These are phyloP conservation scores for Yarrowia divulgata DNA, from an alignment of 805 yeast genomes.

Conservation along the genomic window DNA sequence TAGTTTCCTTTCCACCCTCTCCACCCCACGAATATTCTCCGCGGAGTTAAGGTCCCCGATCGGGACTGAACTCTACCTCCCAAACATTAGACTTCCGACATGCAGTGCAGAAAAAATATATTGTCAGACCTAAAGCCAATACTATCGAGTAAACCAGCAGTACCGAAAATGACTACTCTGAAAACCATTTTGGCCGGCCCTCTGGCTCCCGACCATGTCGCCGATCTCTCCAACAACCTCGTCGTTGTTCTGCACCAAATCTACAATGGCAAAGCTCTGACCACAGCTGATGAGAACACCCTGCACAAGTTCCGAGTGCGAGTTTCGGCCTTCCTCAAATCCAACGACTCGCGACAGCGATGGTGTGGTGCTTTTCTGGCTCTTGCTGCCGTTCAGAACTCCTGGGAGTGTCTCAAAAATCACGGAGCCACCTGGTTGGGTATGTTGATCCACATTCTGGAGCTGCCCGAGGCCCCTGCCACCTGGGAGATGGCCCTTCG, in stretches of 20 bases:
- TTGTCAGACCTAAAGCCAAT: constrained; percentile 26
- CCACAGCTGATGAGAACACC: constrained; percentile 40
- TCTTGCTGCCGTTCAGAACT: constrained; percentile 42
- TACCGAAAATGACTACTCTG: constrained; percentile 25
- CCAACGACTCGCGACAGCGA: constrained; percentile 49
- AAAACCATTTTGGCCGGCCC: constrained; percentile 40
- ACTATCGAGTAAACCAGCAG: background rate
- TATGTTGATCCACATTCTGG: constrained; percentile 52
- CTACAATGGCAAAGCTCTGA: constrained; percentile 41
- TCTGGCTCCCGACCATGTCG: constrained; percentile 41
- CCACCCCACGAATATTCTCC: background rate
- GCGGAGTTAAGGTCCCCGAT: constrained; percentile 25
- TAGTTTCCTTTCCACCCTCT: background rate
- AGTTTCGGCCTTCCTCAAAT: constrained; percentile 51
- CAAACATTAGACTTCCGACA: background rate
- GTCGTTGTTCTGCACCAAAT: constrained; percentile 39
- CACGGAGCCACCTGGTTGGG: constrained; percentile 53
- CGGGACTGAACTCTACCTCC: background rate
- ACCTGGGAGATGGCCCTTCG: constrained; percentile 48
- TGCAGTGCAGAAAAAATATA: constrained; percentile 34
- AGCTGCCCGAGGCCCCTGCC: constrained; percentile 49
- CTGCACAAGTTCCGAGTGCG: constrained; percentile 48
- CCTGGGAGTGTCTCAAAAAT: constrained; percentile 49
- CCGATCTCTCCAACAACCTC: constrained; percentile 32
- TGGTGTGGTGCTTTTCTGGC: constrained; percentile 53